A percentile compares a stretch with the other conserved stretches of the same genome.
phyloP scores from a whole-genome alignment of 345 rosid species.

The Mercurialis annua region DNA sequence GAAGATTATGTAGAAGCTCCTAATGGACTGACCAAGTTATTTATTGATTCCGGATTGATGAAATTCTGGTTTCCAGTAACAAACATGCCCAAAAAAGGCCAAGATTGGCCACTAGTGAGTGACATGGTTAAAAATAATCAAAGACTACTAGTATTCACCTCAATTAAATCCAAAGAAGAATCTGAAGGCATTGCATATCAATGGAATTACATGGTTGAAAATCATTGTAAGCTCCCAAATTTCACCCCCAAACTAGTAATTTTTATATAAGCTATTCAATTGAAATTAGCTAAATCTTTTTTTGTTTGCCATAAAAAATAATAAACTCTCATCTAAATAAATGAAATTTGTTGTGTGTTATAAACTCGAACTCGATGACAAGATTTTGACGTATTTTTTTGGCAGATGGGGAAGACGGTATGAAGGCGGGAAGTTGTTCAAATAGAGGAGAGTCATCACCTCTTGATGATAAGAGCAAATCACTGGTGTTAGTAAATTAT shows the following conservation, averaged over 20 bases:
- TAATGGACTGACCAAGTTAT: slow-evolving; percentile 53
- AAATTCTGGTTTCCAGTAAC: slow-evolving; percentile 59
- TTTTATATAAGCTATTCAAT: too few species aligned
- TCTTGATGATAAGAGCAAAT: slow-evolving; percentile 46
- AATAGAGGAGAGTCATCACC: slow-evolving; percentile 49
- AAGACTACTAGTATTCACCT: slow-evolving; percentile 59
- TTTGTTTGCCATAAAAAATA: too few species aligned
- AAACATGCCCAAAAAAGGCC: slow-evolving; percentile 57
- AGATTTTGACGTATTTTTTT: too few species aligned
- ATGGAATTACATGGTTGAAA: slow-evolving; percentile 81
- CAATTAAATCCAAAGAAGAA: slow-evolving; percentile 46
- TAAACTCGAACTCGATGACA: too few species aligned
- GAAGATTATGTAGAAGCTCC: slow-evolving; percentile 62
- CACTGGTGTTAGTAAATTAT: slow-evolving; percentile 41
- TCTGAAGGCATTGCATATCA: slow-evolving; percentile 69
- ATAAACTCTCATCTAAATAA: too few species aligned
- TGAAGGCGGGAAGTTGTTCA: slow-evolving; percentile 54
- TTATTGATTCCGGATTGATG: slow-evolving; percentile 55
- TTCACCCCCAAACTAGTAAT: too few species aligned
- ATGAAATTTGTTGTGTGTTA: too few species aligned
- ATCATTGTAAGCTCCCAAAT: slow-evolving; percentile 48
- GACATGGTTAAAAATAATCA: slow-evolving; percentile 59
- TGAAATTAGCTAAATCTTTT: too few species aligned
- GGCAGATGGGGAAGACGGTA: slow-evolving; percentile 61
- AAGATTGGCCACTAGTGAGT: slow-evolving; percentile 64